Evolutionary conservation across 306 rosid genomes (phyloP).

Genomic region (Cucurbita pepo): DNA sequence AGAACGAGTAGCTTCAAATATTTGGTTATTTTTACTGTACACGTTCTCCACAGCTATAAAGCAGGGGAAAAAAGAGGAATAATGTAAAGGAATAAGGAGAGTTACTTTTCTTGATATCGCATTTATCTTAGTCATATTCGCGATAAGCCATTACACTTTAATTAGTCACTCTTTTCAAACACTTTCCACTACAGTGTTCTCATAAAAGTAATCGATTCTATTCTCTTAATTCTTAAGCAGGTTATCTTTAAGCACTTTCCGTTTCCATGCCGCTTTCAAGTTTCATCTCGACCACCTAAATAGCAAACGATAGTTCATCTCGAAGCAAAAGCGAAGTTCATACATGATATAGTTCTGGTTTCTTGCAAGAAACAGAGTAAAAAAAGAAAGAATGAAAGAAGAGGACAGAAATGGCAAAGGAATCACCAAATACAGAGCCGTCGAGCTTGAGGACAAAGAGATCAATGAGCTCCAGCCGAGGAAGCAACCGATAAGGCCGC

Average conservation of each 20-base stretch:
- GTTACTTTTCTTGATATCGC: neutral
- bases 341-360: neutral
- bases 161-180: neutral
- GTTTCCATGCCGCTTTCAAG: neutral
- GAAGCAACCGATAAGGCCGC: slow-evolving; percentile 12
- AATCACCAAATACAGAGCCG: slow-evolving; percentile 32
- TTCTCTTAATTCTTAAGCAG: neutral
- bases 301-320: neutral
- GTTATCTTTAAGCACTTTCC: neutral
- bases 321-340: neutral
- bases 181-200: neutral
- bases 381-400: neutral
- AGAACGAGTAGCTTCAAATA: neutral
- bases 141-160: neutral
- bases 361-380: neutral
- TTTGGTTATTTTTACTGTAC: neutral
- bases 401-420: neutral
- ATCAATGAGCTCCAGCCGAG: slow-evolving; percentile 17
- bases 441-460: slow-evolving; percentile 40
- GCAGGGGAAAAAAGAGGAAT: neutral
- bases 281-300: neutral
- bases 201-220: neutral
- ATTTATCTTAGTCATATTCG: neutral
- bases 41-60: neutral
- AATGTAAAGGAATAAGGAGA: neutral